Conservation (phyloP, 2,329 filamentous ascomycete genomes). For the Keithomyces neogunnii region DNA sequence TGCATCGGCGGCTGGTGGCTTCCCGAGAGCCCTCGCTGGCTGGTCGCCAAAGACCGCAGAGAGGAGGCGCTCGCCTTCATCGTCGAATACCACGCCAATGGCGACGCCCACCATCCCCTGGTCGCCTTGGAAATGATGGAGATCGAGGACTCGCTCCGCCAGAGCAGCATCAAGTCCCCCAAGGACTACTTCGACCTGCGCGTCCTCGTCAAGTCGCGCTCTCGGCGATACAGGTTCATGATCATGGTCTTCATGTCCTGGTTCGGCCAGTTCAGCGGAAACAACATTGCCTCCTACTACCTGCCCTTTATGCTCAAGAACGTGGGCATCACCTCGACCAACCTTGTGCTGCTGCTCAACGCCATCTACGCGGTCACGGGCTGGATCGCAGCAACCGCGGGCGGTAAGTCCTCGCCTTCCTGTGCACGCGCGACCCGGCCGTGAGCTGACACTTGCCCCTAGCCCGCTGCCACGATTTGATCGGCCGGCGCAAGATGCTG, state of each 20-base stretch:
- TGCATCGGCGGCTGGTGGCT: conserved; percentile 33
- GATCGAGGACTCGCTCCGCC: conserved; percentile 22
- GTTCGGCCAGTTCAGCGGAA: conserved; percentile 32
- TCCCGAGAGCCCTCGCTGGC: conserved; percentile 55
- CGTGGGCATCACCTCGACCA: conserved; percentile 25
- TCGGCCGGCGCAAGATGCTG: conserved; percentile 32
- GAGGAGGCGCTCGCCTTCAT: conserved; percentile 44
- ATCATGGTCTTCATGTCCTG: conserved; percentile 30
- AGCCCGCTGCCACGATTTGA: conserved; percentile 28
- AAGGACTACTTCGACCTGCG: conserved; percentile 27
- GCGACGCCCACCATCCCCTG: conserved; percentile 42
- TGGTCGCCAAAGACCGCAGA: conserved; percentile 29
- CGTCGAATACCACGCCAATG: conserved; percentile 44
- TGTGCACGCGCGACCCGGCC: too few species aligned
- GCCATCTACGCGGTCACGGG: conserved; percentile 29
- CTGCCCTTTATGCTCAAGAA: conserved; percentile 27
- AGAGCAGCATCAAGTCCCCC: conserved; percentile 21
- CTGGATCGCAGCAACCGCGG: conserved; percentile 25
- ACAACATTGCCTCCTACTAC: conserved; percentile 23
- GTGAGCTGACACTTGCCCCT: not conserved
- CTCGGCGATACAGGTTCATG: conserved; percentile 27
- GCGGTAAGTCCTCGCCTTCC: conserved; percentile 7
- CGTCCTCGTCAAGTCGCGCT: conserved; percentile 24
- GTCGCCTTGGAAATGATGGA: conserved; percentile 30
- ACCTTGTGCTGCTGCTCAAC: conserved; percentile 29